Base-by-base conservation (phyloP, 1,139 yeast genomes). In the Scheffersomyces segobiensis region DNA sequence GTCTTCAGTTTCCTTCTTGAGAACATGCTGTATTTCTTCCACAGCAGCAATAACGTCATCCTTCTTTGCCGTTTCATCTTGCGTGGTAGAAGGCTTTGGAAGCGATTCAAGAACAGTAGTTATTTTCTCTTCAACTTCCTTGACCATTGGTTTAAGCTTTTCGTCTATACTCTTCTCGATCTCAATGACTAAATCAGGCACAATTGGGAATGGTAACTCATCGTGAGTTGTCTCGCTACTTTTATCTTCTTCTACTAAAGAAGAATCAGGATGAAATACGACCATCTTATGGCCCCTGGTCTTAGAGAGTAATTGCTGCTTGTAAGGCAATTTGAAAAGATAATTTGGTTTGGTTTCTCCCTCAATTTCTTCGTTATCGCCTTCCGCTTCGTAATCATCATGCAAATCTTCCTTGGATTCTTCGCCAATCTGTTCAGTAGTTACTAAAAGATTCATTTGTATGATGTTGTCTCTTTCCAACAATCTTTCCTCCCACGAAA, bases 401-500 rank as follows among this genome's bases (percentile, higher is more conserved):
- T 32, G 8, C 42, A 32, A 32, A 6, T 48, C 50, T 48, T 48
- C 50, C 5, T 20, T 48, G 3, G 18, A 20, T n/a, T 55, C 56
- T n/a, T 50, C 58, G 5, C 53, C 63, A 5, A 51, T 52, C 5
- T 56, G 63, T 12, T 60, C 64, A 1, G 69, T 58, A 3, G 66
- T 62, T 2, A 70, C 63, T 42, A 67, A 66, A 18, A 76, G 63
- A 39, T 71, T 68, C 64, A 71, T 67, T 53, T 70, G 69, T 3
- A 78, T 67, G 1, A 60, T 32, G 17, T 65, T 62, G 58, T 79
- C 82, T 55, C 84, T 66, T 49, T 72, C 67, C 8, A 64, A 53
- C 52, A 78, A 63, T 26, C 83, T 62, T 52, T 76, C 75, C 49
- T 72, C 68, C 83, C 84, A 80, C 0, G 83, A 72, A n/a, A 76